These are phyloP conservation scores for Castanospermum australe DNA, from an alignment of 306 rosid genomes.

Conservation along the genomic window DNA sequence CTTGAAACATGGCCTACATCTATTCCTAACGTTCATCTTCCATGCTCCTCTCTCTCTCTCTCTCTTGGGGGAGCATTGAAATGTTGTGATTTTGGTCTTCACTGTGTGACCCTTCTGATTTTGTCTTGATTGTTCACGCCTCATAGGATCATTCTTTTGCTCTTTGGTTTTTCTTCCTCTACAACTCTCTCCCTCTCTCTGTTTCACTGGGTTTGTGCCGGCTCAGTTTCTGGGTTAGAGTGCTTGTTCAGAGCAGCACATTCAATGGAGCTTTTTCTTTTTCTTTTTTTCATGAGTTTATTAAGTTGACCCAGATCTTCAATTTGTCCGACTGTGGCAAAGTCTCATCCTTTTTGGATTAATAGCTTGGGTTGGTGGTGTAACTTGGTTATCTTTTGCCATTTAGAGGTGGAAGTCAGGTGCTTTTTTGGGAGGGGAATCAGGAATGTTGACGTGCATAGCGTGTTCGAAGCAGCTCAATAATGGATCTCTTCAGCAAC, in stretches of 20 bases:
- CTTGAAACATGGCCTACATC: constrained; percentile 19
- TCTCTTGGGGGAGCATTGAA: background rate
- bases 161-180: background rate
- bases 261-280: constrained; percentile 32
- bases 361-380: constrained; percentile 1
- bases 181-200: background rate
- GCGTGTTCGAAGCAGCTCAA: constrained; percentile 89
- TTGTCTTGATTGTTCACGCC: background rate
- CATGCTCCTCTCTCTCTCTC: constrained; percentile 2
- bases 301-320: constrained; percentile 47
- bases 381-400: constrained; percentile 15
- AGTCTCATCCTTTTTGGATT: constrained; percentile 23
- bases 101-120: background rate
- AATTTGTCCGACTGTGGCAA: constrained; percentile 24
- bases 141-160: background rate
- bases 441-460: constrained; percentile 86
- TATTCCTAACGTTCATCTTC: constrained; percentile 38
- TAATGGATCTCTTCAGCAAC: constrained; percentile 83
- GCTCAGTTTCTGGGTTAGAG: background rate
- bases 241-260: background rate
- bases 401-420: constrained; percentile 22
- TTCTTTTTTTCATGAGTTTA: background rate
- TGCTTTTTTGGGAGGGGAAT: constrained; percentile 17
- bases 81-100: background rate
- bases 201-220: background rate